Percentiles rank a stretch among this genome's conserved stretches.
Conservation (phyloP, 179 eudicot genomes). For the Corrigiola litoralis region DNA sequence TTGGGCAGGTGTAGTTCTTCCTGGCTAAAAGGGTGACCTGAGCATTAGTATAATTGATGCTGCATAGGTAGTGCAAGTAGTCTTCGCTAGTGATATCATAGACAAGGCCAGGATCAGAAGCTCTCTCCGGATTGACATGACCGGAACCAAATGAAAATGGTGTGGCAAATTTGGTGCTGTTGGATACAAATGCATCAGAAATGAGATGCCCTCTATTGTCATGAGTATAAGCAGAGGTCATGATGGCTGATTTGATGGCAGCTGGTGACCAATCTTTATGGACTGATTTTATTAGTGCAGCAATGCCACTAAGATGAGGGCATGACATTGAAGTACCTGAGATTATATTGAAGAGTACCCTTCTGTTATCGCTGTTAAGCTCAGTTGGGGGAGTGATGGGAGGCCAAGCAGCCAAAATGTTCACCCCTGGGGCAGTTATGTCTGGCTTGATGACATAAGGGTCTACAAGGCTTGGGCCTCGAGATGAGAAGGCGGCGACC, state of each 20-base stretch:
- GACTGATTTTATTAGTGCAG: constrained; percentile 49
- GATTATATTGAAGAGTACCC: constrained; percentile 51
- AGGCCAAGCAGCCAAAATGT: constrained; percentile 84
- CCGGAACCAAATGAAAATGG: constrained; percentile 74
- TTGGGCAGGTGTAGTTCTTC: constrained; percentile 46
- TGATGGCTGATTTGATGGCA: constrained; percentile 67
- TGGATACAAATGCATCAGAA: constrained; percentile 38
- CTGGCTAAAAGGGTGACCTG: constrained; percentile 46
- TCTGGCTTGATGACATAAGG: constrained; percentile 69
- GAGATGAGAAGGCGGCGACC: constrained; percentile 71
- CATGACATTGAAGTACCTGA: constrained; percentile 89
- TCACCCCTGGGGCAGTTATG: constrained; percentile 66
- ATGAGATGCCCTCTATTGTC: constrained; percentile 41
- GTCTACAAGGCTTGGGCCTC: constrained; percentile 64
- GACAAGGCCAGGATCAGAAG: constrained; percentile 61
- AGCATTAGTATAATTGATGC: constrained; percentile 46
- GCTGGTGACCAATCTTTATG: constrained; percentile 74
- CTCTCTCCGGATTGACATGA: constrained; percentile 60
- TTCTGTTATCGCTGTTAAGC: constrained; percentile 50
- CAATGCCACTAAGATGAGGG: constrained; percentile 70
- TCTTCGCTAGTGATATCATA: constrained; percentile 50
- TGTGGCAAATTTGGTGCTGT: constrained; percentile 38
- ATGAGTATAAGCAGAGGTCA: constrained; percentile 60
- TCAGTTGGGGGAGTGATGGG: constrained; percentile 54
- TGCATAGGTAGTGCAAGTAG: constrained; percentile 53